Base-by-base conservation (phyloP, 257 asterid species). In the Orobanche coerulescens region DNA sequence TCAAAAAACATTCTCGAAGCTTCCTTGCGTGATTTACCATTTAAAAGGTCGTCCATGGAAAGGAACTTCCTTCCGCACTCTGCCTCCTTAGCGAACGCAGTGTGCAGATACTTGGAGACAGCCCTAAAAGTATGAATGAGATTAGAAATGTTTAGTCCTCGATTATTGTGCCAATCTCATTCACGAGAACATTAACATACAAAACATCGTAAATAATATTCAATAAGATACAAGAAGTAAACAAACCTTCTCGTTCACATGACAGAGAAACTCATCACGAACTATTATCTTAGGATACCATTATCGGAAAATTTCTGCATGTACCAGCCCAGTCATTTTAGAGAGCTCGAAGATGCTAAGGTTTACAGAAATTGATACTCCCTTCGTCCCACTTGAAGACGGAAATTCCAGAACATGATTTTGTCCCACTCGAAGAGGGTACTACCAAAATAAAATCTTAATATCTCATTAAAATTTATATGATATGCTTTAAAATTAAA, bases 1-100 rank as follows among this genome's bases (percentile, higher is more conserved):
- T 88, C 98, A 46, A 92, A 92, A 65, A 92, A 92, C 96, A 92
- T 81, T 71, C 98, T 81, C 20, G 95, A 88, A 1, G 98, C 96
- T 78, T 92, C 98, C 84, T 92, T 92, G 68, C 95, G 84, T 1
- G 96, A 73, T 89, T 92, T 92, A 12, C 95, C 90, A 60, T 44
- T 65, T 70, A 92, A 80, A 58, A 88, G 82, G 37, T 58, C 72
- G 71, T 86, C 93, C 81, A 81, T 71, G 48, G 94, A 79, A 71
- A 88, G 78, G 58, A 77, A 66, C 18, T 66, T 79, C 61, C 83
- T 78, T 36, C 90, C 89, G 11, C 23, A 55, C 59, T 80, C 90
- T 8, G 85, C 89, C 78, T 88, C 96, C 73, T 79, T 86, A 4
- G 58, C 71, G 64, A 92, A 86, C 64, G 78, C 8, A 11, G 87